A percentile compares a stretch with the other conserved stretches of the same genome.
These are phyloP conservation scores for Penicillium frequentans DNA, from an alignment of 2,329 filamentous ascomycete species.

Conservation along the genomic window DNA sequence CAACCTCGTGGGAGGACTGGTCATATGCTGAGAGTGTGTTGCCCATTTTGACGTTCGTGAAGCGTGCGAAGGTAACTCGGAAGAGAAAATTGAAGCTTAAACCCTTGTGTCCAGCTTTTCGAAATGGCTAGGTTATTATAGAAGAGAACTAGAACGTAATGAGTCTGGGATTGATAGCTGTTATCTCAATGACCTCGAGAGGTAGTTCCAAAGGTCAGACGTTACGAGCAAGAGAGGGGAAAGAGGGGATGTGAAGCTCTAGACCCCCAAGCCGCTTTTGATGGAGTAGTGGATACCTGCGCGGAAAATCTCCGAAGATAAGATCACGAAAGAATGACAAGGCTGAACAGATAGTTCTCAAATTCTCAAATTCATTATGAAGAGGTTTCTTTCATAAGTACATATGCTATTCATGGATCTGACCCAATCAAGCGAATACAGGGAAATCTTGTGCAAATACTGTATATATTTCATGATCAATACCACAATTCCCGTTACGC, in stretches of 20 bases:
- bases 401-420: no score
- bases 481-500: no score
- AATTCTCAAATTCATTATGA: no score
- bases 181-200: not conserved
- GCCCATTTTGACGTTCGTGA: conserved; percentile 1
- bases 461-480: no score
- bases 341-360: no score
- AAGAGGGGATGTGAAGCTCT: not conserved
- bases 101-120: not conserved
- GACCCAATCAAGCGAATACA: no score
- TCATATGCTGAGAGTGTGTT: conserved; percentile 8
- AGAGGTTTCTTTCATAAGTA: no score
- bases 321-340: no score
- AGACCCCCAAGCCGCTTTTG: not conserved
- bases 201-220: not conserved
- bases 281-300: no score
- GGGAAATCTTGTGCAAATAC: no score
- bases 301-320: no score
- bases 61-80: not conserved
- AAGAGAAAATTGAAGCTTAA: not conserved
- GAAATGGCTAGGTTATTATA: not conserved
- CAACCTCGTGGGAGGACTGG: conserved; percentile 3
- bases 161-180: not conserved
- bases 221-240: not conserved
- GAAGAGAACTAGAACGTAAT: not conserved